Evolutionary conservation across 768 basidiomycete species (phyloP).

Genomic region (Omphalotus guepiniiformis): DNA sequence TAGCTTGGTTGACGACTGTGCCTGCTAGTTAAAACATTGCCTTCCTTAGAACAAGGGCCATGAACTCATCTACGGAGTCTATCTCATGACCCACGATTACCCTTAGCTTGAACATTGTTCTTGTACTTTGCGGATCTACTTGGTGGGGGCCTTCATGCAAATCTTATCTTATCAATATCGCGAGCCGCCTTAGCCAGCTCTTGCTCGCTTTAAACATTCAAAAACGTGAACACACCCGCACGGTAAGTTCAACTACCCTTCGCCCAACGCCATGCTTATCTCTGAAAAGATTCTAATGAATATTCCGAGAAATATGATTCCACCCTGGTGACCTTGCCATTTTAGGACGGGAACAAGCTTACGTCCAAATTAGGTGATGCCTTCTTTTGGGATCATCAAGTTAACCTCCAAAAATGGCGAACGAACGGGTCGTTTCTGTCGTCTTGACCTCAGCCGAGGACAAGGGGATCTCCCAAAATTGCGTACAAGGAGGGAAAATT

Average conservation of each 20-base stretch:
- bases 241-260: too few species aligned
- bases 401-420: conserved; percentile 21
- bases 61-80: too few species aligned
- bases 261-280: not conserved
- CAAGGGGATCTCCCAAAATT: conserved; percentile 43
- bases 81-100: not conserved
- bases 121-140: not conserved
- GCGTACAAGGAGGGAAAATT: conserved; percentile 31
- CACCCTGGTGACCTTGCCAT: conserved; percentile 2
- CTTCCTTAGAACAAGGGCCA: conserved; percentile 5
- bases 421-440: conserved; percentile 4
- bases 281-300: too few species aligned
- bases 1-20: not conserved
- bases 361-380: conserved; percentile 26
- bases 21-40: not conserved
- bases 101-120: not conserved
- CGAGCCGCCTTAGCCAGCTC: too few species aligned
- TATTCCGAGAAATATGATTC: not conserved
- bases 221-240: too few species aligned
- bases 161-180: not conserved
- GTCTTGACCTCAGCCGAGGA: conserved; percentile 20
- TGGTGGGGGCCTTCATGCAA: not conserved
- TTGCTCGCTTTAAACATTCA: too few species aligned
- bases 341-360: conserved; percentile 31
- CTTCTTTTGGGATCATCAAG: conserved; percentile 17